phyloP scores from a whole-genome alignment of 805 yeast species.

The Wickerhamiella musiphila region DNA sequence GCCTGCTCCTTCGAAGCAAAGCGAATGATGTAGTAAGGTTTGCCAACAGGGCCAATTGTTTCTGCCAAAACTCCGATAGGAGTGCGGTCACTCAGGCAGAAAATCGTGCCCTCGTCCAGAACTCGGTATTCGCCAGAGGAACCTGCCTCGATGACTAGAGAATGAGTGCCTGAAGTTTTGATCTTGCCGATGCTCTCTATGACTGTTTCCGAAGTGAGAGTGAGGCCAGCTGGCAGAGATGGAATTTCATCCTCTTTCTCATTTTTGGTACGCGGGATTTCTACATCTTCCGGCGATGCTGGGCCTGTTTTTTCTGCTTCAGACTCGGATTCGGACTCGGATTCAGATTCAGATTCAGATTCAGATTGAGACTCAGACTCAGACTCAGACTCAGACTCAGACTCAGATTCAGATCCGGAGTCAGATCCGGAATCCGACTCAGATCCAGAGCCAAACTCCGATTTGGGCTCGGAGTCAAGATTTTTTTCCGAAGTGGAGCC shows the following conservation, averaged over 20 bases:
- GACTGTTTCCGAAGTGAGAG: slow-evolving; percentile 40
- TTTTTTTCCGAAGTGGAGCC: background rate
- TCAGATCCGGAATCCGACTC: background rate
- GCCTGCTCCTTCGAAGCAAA: slow-evolving; percentile 36
- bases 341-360: background rate
- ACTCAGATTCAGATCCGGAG: background rate
- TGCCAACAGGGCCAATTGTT: slow-evolving; percentile 72
- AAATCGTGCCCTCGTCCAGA: slow-evolving; percentile 60
- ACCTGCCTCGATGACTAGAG: slow-evolving; percentile 52
- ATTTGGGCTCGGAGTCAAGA: background rate
- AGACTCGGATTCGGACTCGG: too few relatives aligned
- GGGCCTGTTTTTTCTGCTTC: too few relatives aligned
- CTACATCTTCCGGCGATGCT: too few relatives aligned
- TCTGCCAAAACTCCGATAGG: slow-evolving; percentile 69
- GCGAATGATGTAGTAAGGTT: slow-evolving; percentile 66
- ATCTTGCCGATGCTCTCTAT: slow-evolving; percentile 59
- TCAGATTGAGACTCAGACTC: background rate
- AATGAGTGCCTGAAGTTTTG: slow-evolving; percentile 49
- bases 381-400: background rate
- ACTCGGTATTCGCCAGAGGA: slow-evolving; percentile 74
- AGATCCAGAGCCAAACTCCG: background rate
- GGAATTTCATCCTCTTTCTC: slow-evolving; percentile 63
- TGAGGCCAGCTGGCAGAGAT: slow-evolving; percentile 46
- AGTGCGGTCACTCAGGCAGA: slow-evolving; percentile 46
- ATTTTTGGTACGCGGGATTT: slow-evolving; percentile 61